These are phyloP conservation scores for Gloeopeniophorella convolvens DNA, from an alignment of 768 basidiomycete genomes.

Conservation along the genomic window DNA sequence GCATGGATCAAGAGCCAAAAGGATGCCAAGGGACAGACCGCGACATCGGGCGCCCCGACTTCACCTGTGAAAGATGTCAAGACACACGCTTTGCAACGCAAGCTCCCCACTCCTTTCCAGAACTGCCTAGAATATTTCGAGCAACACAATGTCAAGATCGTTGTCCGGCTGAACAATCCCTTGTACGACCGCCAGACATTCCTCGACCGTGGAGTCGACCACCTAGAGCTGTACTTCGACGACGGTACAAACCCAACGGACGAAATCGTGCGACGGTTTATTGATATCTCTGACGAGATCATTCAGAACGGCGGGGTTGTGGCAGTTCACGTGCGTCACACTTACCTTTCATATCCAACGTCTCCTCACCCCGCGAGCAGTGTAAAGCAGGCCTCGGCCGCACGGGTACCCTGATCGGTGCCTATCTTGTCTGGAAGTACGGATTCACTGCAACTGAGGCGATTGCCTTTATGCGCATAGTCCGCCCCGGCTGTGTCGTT, in stretches of 20 bases:
- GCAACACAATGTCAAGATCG: constrained; percentile 78
- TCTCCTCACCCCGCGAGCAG: constrained; percentile 33
- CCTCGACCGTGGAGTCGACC: constrained; percentile 77
- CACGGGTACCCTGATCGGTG: constrained; percentile 95
- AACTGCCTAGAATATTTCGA: constrained; percentile 95
- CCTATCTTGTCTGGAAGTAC: constrained; percentile 98
- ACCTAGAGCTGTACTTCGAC: constrained; percentile 93
- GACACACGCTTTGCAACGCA: constrained; percentile 64
- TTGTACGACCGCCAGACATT: constrained; percentile 83
- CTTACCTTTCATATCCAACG: constrained; percentile 3
- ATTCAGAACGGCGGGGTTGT: constrained; percentile 77
- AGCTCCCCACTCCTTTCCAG: constrained; percentile 71
- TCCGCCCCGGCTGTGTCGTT: constrained; percentile 90
- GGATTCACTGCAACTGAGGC: constrained; percentile 94
- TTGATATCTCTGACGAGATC: constrained; percentile 74
- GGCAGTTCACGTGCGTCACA: constrained; percentile 71
- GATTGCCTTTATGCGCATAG: constrained; percentile 97
- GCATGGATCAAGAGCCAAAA: constrained; percentile 74
- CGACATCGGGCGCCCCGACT: constrained; percentile 27
- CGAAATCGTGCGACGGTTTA: constrained; percentile 89
- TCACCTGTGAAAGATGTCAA: constrained; percentile 26
- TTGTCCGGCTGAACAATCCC: constrained; percentile 90
- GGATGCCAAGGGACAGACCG: constrained; percentile 59
- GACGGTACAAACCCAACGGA: constrained; percentile 98
- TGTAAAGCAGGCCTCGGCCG: constrained; percentile 96